A percentile compares a stretch with the other conserved stretches of the same genome.
phyloP scores from a whole-genome alignment of 495 filamentous ascomycete species.

The Chaetomium cochliodes region DNA sequence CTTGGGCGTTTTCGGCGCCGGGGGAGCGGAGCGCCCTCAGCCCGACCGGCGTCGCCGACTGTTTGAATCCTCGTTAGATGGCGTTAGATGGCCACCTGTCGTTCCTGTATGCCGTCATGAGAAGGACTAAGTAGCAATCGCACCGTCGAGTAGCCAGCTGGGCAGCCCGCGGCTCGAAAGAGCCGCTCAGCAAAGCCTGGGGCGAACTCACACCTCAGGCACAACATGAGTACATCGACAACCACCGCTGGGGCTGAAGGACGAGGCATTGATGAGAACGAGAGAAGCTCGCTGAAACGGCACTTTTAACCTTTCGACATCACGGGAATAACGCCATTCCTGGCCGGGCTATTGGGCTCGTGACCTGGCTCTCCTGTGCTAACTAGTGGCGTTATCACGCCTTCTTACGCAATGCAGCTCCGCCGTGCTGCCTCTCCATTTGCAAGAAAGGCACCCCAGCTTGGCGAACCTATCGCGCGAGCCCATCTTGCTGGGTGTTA shows the following conservation, averaged over 20 bases:
- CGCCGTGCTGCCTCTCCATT: conserved; percentile 4
- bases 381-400: conserved; percentile 30
- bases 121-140: neutral
- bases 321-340: neutral
- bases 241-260: neutral
- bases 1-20: neutral
- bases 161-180: neutral
- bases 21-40: neutral
- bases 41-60: neutral
- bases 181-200: too few relatives aligned
- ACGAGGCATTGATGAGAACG: neutral
- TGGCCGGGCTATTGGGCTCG: conserved; percentile 19
- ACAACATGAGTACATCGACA: neutral
- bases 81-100: neutral
- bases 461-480: conserved; percentile 13
- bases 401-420: conserved; percentile 29
- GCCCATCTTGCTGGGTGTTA: conserved; percentile 12
- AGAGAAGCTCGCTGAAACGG: neutral
- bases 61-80: neutral
- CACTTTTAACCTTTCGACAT: neutral
- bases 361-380: conserved; percentile 15
- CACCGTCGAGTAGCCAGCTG: neutral
- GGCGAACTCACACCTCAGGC: neutral
- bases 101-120: neutral
- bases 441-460: conserved; percentile 1